Conservation (phyloP, 148 eudicot genomes). For the Rhododendron simsii region DNA sequence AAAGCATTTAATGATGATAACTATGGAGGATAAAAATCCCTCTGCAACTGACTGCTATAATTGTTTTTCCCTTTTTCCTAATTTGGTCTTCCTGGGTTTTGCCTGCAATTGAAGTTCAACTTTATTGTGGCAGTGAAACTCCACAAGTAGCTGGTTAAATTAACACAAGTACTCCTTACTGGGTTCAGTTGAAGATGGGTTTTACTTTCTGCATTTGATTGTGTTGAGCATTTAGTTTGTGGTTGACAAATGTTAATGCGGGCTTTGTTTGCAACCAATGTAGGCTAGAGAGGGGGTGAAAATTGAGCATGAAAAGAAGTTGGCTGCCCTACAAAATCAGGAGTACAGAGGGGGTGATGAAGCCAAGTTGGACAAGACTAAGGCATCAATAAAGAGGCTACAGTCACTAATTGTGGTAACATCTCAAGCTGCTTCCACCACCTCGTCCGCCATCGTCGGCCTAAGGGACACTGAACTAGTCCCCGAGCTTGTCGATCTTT, state of each 20-base stretch:
- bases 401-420: slow-evolving; percentile 88
- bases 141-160: neutral
- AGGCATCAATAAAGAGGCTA: slow-evolving; percentile 64
- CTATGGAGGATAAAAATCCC: neutral
- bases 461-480: slow-evolving; percentile 83
- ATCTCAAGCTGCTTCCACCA: slow-evolving; percentile 87
- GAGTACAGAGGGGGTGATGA: slow-evolving; percentile 78
- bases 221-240: neutral
- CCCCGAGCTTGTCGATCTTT: slow-evolving; percentile 85
- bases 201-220: neutral
- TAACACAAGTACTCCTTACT: neutral
- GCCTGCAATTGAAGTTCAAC: neutral
- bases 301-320: slow-evolving; percentile 85
- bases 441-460: slow-evolving; percentile 73
- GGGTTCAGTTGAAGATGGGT: neutral
- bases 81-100: neutral
- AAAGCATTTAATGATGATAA: neutral
- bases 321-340: slow-evolving; percentile 74
- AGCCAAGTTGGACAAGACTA: slow-evolving; percentile 86
- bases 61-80: neutral
- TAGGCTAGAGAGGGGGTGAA: slow-evolving; percentile 95
- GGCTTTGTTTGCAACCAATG: slow-evolving; percentile 15
- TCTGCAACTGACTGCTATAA: slow-evolving; percentile 3
- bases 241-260: slow-evolving; percentile 1
- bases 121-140: neutral